These are phyloP conservation scores for Dacryopinax spathularia DNA, from an alignment of 768 basidiomycete species.

Conservation along the genomic window DNA sequence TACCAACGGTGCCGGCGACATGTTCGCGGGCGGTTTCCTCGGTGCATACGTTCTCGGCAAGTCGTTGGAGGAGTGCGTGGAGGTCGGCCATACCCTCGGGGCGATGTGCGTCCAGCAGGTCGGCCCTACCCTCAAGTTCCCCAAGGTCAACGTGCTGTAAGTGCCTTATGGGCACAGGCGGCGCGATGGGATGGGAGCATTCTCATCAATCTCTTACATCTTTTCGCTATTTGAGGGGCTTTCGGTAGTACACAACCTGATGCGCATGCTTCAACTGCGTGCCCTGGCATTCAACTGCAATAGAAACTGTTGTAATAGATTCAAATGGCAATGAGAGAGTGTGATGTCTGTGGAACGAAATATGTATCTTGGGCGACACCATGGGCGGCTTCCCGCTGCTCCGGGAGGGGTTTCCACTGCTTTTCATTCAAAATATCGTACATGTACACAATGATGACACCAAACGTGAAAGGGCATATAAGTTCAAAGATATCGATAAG, in stretches of 20 bases:
- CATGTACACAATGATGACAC: no score
- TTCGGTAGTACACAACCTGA: background rate
- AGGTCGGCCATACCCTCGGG: slow-evolving; percentile 76
- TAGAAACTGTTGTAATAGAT: slow-evolving; percentile 2
- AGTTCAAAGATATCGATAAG: no score
- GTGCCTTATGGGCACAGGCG: background rate
- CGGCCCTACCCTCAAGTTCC: slow-evolving; percentile 13
- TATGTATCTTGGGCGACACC: no score
- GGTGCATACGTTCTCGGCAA: slow-evolving; percentile 74
- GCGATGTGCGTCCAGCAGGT: slow-evolving; percentile 75
- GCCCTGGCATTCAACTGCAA: slow-evolving; percentile 1
- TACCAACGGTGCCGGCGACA: slow-evolving; percentile 96
- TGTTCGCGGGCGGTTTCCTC: slow-evolving; percentile 91
- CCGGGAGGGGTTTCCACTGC: no score
- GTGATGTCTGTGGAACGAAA: no score
- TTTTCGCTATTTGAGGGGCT: background rate
- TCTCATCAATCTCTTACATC: slow-evolving; percentile 3
- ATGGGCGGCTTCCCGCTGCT: no score
- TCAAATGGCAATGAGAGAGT: background rate
- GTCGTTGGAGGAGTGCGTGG: slow-evolving; percentile 56
- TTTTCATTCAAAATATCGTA: no score
- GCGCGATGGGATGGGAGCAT: background rate
- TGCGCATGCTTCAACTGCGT: background rate
- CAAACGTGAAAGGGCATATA: no score
- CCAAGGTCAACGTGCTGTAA: background rate